Percentiles rank a stretch among this genome's conserved stretches.
phyloP scores from a whole-genome alignment of 2,329 filamentous ascomycete species.

The Aspergillus felis region DNA sequence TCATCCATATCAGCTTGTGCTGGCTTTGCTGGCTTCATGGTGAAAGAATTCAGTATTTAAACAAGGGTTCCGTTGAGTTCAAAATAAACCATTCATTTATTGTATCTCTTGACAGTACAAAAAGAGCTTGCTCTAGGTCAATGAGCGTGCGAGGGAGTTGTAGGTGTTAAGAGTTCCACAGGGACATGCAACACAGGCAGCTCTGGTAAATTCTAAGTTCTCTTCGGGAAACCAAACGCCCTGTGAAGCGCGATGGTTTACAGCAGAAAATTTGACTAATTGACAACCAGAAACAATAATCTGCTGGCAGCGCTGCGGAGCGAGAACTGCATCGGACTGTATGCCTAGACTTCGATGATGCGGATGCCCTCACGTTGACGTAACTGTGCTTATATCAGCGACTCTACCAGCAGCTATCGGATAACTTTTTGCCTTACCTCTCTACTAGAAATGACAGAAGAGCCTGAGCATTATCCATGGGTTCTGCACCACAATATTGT shows the following conservation, averaged over 20 bases:
- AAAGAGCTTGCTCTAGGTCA: not conserved
- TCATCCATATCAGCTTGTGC: slow-evolving; percentile 30
- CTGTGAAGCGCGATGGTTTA: not conserved
- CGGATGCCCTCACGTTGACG: slow-evolving; percentile 18
- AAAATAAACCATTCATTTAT: not conserved
- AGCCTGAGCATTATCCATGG: not conserved
- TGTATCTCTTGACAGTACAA: not conserved
- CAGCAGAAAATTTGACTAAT: not conserved
- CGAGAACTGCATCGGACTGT: not conserved
- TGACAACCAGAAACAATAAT: not conserved
- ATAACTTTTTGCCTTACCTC: not conserved
- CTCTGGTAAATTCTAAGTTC: not conserved
- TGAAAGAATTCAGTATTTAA: not conserved
- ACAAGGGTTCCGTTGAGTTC: not conserved
- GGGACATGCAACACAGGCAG: not conserved
- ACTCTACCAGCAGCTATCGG: slow-evolving; percentile 3
- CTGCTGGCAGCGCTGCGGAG: not conserved
- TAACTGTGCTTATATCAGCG: slow-evolving; percentile 16
- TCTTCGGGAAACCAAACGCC: not conserved
- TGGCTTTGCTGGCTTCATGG: slow-evolving; percentile 19
- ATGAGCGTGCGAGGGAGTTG: not conserved
- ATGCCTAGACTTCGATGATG: not conserved
- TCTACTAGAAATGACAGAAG: not conserved
- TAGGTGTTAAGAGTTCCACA: not conserved
- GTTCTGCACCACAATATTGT: not conserved